Conservation (phyloP, 23 red algal species). For the Gracilaria domingensis region DNA sequence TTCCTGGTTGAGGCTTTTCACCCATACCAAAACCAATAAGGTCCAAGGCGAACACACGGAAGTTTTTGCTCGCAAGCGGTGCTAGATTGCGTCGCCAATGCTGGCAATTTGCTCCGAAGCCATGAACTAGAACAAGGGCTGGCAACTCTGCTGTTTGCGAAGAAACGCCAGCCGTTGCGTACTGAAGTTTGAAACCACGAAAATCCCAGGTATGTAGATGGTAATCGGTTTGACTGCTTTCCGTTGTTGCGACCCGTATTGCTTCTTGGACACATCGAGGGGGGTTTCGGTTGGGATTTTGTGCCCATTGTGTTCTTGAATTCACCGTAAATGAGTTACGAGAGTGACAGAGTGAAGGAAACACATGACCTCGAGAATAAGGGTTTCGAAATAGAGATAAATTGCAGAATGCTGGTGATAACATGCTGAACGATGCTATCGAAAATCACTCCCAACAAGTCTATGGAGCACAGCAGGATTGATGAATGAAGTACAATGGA, state of each 20-base stretch:
- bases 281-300: background rate
- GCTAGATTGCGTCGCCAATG: slow-evolving; percentile 87
- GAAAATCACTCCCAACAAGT: background rate
- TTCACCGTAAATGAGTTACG: background rate
- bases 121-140: slow-evolving; percentile 88
- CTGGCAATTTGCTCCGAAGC: slow-evolving; percentile 89
- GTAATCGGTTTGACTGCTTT: slow-evolving; percentile 18
- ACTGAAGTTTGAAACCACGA: slow-evolving; percentile 30
- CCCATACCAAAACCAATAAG: slow-evolving; percentile 95
- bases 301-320: background rate
- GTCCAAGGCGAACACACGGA: slow-evolving; percentile 79
- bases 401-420: background rate
- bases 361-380: background rate
- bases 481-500: no score
- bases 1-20: slow-evolving; percentile 76
- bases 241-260: background rate
- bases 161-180: slow-evolving; percentile 31
- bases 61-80: slow-evolving; percentile 54
- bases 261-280: slow-evolving; percentile 12
- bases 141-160: background rate
- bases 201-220: slow-evolving; percentile 38
- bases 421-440: background rate
- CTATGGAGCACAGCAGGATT: background rate
- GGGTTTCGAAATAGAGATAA: background rate
- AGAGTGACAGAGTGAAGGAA: background rate